phyloP scores from a whole-genome alignment of 179 eudicot species.

The Nepenthes alata region DNA sequence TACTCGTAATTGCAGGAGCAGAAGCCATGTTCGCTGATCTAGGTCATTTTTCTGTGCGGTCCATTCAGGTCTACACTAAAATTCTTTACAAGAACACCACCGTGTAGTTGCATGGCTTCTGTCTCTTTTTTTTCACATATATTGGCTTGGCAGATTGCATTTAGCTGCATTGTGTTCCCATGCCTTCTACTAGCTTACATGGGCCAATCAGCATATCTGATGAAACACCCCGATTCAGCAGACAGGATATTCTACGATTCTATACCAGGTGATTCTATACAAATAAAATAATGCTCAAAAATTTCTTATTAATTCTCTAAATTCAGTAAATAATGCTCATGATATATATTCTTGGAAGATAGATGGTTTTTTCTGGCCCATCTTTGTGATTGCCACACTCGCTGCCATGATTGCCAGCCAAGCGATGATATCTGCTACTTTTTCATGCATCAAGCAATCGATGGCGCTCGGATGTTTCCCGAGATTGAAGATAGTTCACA shows the following conservation, averaged over 20 bases:
- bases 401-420: conserved; percentile 92
- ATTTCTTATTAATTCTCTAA: background rate
- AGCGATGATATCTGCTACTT: conserved; percentile 95
- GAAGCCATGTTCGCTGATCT: conserved; percentile 98
- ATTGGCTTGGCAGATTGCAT: conserved; percentile 55
- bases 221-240: conserved; percentile 42
- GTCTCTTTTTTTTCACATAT: conserved; percentile 4
- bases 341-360: background rate
- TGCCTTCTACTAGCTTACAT: conserved; percentile 87
- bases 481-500: conserved; percentile 76
- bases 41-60: conserved; percentile 76
- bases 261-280: conserved; percentile 50
- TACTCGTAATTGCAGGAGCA: conserved; percentile 48
- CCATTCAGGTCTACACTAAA: conserved; percentile 49
- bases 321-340: too few species aligned
- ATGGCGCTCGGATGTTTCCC: conserved; percentile 97
- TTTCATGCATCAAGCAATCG: conserved; percentile 78
- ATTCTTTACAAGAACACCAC: background rate
- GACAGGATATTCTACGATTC: conserved; percentile 60
- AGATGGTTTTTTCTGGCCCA: conserved; percentile 79
- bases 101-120: background rate
- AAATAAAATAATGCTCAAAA: background rate
- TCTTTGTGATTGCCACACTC: conserved; percentile 71
- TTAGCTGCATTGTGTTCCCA: conserved; percentile 69
- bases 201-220: conserved; percentile 81